Evolutionary conservation across 2,329 filamentous ascomycete species (phyloP), one percentile per base, ranked within the genome.

Genomic region (Massarina eburnea): DNA sequence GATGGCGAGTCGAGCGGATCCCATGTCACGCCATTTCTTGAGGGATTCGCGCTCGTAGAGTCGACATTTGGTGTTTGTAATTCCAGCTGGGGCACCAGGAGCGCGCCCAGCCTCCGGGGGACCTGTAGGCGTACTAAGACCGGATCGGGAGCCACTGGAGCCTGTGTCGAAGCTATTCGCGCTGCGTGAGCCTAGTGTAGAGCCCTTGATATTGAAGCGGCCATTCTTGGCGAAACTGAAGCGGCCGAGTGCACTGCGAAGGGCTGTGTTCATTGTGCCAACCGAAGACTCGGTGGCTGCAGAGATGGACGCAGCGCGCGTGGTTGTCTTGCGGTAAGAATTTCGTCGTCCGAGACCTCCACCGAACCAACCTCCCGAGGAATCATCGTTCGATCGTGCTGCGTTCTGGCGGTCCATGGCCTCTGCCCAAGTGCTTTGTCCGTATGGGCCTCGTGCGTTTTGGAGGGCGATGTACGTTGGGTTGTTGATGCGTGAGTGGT

Each of bases 1-100:
- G 60, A 99, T 90, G 14, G 88, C 89, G 48, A 99, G 75, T 29
- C 84, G 79, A 49, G 91, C 95, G 57, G 89, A 85, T 54, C 94
- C 92, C 74, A 91, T 84, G 66, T 97, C 91, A 50, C 90, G 85
- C 94, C 94, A 99, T 66, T 92, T 92, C 10, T 82, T 77, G 1
- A 81, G 77, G 8, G 76, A 76, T 48, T 91, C 86, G 39, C 92
- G 84, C 39, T 89, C 78, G 67, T 97, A 96, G 10, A 97, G 80
- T 27, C 91, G 81, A 57, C 96, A 89, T 58, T 91, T 91, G 41
- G 92, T 83, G 60, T 94, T 91, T 43, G 85, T 85, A 46, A 89
- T 84, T 43, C 85, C 87, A 18, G 85, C 70, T 17, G 83, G 79
- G 17, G 76, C 78, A 43, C 65, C 61, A 1, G 51, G 49, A 15